Evolutionary conservation across 2,329 filamentous ascomycete genomes (phyloP), one percentile per base, ranked within the genome.

Genomic region (Aspergillus ochraceus): DNA sequence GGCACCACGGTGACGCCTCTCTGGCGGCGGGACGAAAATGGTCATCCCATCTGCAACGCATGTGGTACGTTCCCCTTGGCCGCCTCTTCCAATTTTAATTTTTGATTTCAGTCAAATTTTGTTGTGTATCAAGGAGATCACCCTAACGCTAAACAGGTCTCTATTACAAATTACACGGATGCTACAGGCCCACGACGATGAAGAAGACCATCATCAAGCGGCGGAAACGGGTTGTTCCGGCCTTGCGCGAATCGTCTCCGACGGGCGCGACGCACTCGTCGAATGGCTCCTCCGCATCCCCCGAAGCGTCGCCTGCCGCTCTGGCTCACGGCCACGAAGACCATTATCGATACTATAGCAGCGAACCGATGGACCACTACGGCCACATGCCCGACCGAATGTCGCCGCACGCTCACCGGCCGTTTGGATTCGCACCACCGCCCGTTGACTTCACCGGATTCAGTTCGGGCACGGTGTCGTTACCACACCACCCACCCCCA

Each of bases 141-240:
- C 17, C 30, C 20, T 58, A 60, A 61, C 29, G 36, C n/a, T 55
- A n/a, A 54, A 4, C 66, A 97, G 92, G 94, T 4, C 81, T 99
- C 3, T 99, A 99, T 76, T 92, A 96, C 80, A 98, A 98, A 76
- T 86, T 99, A 2, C 95, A 99, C 73, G 93, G 93, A 57, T 88
- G 92, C 30, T 94, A 97, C 76, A 86, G 95, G 47, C 95, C 95
- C 0, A 91, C 95, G 5, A 92, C 92, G n/a, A 98, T 99, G 95
- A 99, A 98, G 77, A 98, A 97, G 76, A 90, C 92, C 3, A 90
- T 96, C 26, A 99, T 99, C 75, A 98, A 99, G 77, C 87, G 95
- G 63, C 85, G 95, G 61, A 98, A 98, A 82, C 88, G 95, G 60
- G 92, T 98, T 6, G 93, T 98, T 49, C 93, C 94, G 19, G 92